These are phyloP conservation scores for Puccinia novopanici DNA, from an alignment of 1,284 basidiomycete species.

Conservation along the genomic window DNA sequence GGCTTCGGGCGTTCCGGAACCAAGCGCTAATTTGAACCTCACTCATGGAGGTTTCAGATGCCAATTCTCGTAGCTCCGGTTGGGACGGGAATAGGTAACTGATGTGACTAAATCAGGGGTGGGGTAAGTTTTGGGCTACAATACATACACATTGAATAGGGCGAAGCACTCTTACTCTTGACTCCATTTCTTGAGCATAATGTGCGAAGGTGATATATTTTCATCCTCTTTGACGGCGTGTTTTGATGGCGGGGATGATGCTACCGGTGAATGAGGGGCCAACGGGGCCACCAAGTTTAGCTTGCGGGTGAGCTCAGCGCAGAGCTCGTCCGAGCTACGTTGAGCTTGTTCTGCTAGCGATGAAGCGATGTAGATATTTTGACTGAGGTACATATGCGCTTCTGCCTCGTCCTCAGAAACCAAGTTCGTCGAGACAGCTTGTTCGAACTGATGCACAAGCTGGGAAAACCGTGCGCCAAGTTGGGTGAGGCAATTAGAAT, in stretches of 20 bases:
- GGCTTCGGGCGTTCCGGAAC: conserved; percentile 39
- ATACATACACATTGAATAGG: background rate
- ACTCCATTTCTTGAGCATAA: conserved; percentile 16
- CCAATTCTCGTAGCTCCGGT: background rate
- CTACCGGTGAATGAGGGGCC: background rate
- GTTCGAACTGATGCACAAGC: background rate
- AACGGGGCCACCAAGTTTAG: background rate
- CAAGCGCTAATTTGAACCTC: conserved; percentile 7
- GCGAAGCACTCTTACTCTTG: conserved; percentile 12
- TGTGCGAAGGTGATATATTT: background rate
- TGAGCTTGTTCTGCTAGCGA: background rate
- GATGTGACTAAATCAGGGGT: background rate
- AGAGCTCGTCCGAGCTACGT: background rate
- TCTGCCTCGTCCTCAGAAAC: background rate
- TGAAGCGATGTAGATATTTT: conserved; percentile 20
- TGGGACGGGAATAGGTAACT: conserved; percentile 28
- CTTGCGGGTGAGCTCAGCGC: background rate
- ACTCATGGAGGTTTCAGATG: background rate
- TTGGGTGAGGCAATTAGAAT: too few relatives aligned
- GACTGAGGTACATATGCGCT: background rate
- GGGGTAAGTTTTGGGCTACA: background rate
- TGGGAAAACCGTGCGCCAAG: too few relatives aligned
- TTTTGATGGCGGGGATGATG: background rate
- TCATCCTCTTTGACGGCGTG: background rate
- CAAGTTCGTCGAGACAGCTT: background rate